Evolutionary conservation across 2,329 filamentous ascomycete genomes (phyloP).

Genomic region (Albifimbria verrucaria): DNA sequence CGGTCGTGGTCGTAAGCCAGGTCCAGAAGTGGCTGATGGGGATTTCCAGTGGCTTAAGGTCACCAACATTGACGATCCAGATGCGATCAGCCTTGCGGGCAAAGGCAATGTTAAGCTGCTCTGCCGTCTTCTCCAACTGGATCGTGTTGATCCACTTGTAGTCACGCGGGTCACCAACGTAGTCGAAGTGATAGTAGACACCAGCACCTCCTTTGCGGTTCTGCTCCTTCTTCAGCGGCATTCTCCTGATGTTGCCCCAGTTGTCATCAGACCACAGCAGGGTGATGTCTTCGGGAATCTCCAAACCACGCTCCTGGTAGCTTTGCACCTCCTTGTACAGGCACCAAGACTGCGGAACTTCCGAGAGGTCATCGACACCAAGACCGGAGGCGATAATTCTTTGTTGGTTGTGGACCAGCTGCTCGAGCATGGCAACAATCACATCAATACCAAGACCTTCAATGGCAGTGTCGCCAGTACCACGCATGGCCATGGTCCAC

Average conservation of each 20-base stretch:
- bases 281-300: conserved; percentile 59
- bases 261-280: conserved; percentile 64
- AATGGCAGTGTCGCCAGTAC: conserved; percentile 64
- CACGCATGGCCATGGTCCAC: conserved; percentile 69
- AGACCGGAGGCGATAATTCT: conserved; percentile 18
- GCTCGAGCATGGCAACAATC: conserved; percentile 13
- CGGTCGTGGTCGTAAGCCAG: conserved; percentile 53
- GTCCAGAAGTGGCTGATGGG: conserved; percentile 54
- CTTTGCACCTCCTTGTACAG: conserved; percentile 65
- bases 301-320: conserved; percentile 59
- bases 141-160: conserved; percentile 58
- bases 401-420: conserved; percentile 31
- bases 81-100: conserved; percentile 45
- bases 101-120: conserved; percentile 47
- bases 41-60: conserved; percentile 57
- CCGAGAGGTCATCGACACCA: conserved; percentile 8
- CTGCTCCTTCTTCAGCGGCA: conserved; percentile 53
- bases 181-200: conserved; percentile 59
- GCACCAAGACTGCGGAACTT: conserved; percentile 53
- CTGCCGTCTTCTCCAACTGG: conserved; percentile 26
- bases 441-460: conserved; percentile 40
- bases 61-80: conserved; percentile 62
- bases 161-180: conserved; percentile 58
- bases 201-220: conserved; percentile 54
- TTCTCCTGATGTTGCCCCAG: conserved; percentile 55